A percentile compares a stretch with the other conserved stretches of the same genome.
These are phyloP conservation scores for Amaranthus palmeri DNA, from an alignment of 148 eudicot genomes.

Conservation along the genomic window DNA sequence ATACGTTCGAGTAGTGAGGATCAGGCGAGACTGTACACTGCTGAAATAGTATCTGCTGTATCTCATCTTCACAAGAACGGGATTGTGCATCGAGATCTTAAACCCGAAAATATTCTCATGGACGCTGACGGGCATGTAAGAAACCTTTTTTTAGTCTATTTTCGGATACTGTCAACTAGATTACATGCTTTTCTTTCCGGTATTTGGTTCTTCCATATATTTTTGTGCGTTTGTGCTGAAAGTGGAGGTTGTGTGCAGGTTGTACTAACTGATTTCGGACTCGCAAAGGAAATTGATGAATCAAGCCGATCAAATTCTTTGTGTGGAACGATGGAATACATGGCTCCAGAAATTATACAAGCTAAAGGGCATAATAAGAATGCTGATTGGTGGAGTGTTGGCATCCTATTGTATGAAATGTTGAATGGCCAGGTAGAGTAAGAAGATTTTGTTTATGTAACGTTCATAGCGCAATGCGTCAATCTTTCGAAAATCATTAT, in stretches of 20 bases:
- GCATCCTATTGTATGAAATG: constrained; percentile 87
- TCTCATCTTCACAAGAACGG: constrained; percentile 88
- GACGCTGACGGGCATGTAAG: constrained; percentile 84
- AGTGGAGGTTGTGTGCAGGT: constrained; percentile 37
- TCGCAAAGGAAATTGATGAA: constrained; percentile 85
- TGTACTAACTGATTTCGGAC: constrained; percentile 87
- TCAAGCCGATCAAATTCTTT: constrained; percentile 81
- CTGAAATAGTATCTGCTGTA: constrained; percentile 90
- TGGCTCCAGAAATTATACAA: constrained; percentile 88
- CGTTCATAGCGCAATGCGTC: background rate
- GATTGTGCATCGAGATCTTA: constrained; percentile 93
- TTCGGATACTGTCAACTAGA: background rate
- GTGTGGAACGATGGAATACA: constrained; percentile 92
- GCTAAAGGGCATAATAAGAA: constrained; percentile 85
- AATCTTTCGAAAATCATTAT: background rate
- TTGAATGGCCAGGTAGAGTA: constrained; percentile 61
- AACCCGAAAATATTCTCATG: constrained; percentile 95
- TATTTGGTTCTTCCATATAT: background rate
- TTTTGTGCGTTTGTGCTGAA: constrained; percentile 6
- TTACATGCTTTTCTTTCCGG: background rate
- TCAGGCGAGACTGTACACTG: constrained; percentile 79
- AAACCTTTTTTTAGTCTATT: background rate
- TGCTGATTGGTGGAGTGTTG: constrained; percentile 98
- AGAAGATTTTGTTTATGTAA: background rate
- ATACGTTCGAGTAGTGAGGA: constrained; percentile 70